Conservation (phyloP, 768 basidiomycete genomes). For the Grammothele lineata region DNA sequence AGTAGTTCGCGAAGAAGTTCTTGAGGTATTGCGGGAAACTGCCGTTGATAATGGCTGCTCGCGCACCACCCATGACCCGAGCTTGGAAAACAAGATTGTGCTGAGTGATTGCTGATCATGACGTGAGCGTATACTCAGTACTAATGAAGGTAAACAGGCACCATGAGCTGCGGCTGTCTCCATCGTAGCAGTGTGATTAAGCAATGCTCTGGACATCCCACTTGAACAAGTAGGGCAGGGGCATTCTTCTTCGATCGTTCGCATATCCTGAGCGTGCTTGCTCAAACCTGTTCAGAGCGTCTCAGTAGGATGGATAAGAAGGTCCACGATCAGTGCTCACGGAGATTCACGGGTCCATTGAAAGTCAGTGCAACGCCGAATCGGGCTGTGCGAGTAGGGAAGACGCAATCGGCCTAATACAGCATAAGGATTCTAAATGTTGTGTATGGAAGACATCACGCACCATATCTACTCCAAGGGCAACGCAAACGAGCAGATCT, state of each 20-base stretch:
- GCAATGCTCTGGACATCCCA: slow-evolving; percentile 64
- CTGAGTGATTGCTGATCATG: slow-evolving; percentile 60
- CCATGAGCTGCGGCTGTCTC: slow-evolving; percentile 89
- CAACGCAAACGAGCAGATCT: slow-evolving; percentile 89
- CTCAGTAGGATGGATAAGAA: neutral
- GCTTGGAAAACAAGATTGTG: slow-evolving; percentile 88
- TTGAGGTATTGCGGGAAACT: slow-evolving; percentile 76
- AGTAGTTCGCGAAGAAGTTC: slow-evolving; percentile 75
- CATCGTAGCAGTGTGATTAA: slow-evolving; percentile 72
- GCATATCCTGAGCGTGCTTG: slow-evolving; percentile 67
- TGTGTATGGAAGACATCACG: slow-evolving; percentile 7
- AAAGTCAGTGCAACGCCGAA: slow-evolving; percentile 88
- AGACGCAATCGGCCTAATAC: slow-evolving; percentile 83
- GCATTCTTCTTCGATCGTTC: slow-evolving; percentile 69
- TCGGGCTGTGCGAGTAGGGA: slow-evolving; percentile 87
- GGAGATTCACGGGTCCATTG: slow-evolving; percentile 77
- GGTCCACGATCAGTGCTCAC: slow-evolving; percentile 35
- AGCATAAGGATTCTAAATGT: neutral
- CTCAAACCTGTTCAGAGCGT: slow-evolving; percentile 45
- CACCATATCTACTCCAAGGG: slow-evolving; percentile 92
- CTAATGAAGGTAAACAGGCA: slow-evolving; percentile 25
- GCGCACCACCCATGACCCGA: slow-evolving; percentile 78
- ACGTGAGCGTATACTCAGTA: too few species aligned
- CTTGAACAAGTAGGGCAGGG: slow-evolving; percentile 82
- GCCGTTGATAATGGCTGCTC: slow-evolving; percentile 75